Conservation (phyloP, 768 basidiomycete genomes). For the Ephemerocybe angulata region DNA sequence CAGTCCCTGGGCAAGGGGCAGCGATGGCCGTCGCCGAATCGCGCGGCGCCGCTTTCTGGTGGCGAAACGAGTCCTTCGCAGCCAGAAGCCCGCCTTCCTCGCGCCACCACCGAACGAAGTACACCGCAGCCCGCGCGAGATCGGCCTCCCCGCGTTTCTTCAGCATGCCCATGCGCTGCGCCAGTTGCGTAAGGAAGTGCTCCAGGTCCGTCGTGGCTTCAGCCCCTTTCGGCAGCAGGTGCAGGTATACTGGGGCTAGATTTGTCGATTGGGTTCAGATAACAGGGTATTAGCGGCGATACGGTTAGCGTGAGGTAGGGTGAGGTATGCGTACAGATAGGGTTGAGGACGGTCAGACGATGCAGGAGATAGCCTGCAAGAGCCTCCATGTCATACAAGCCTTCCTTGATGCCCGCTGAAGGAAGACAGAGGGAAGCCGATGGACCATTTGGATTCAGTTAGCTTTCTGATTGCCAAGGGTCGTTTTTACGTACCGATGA, state of each 20-base stretch:
- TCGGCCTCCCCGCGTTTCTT: constrained; percentile 73
- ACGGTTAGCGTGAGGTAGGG: constrained; percentile 9
- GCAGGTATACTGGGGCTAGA: constrained; percentile 66
- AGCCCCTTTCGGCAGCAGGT: constrained; percentile 51
- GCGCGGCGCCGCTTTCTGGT: not conserved
- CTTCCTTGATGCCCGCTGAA: constrained; percentile 91
- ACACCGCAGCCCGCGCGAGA: constrained; percentile 62
- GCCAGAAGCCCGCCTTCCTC: constrained; percentile 62
- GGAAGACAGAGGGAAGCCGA: constrained; percentile 11
- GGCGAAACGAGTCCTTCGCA: constrained; percentile 19
- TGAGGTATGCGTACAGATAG: constrained; percentile 49
- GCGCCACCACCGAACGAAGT: constrained; percentile 89
- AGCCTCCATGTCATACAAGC: constrained; percentile 80
- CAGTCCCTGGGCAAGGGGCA: too few species aligned
- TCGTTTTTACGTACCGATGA: constrained; percentile 70
- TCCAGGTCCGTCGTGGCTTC: constrained; percentile 58
- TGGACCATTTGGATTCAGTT: too few species aligned
- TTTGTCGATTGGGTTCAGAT: constrained; percentile 7
- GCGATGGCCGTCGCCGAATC: too few species aligned
- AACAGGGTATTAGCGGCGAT: constrained; percentile 2
- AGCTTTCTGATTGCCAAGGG: too few species aligned
- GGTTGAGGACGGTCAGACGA: constrained; percentile 75
- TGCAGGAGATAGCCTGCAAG: constrained; percentile 86
- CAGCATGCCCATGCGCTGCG: constrained; percentile 76
- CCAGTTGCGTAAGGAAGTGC: constrained; percentile 66